Conservation (phyloP, 2,329 filamentous ascomycete genomes). For the Sarocladium oryzae region DNA sequence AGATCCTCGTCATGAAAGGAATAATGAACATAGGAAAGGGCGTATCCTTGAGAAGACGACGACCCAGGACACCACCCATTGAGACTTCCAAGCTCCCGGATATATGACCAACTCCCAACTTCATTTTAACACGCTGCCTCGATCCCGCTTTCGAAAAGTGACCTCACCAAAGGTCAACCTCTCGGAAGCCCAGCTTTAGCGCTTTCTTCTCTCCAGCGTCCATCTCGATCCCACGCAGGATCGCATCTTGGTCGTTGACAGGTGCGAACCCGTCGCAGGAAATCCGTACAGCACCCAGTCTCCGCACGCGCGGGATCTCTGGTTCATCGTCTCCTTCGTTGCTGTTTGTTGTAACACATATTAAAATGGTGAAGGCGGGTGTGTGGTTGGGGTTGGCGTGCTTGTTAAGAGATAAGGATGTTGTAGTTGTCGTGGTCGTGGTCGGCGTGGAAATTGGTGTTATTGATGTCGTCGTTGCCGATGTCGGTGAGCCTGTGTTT, state of each 20-base stretch:
- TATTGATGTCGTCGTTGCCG: not conserved
- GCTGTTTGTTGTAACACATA: not conserved
- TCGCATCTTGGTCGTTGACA: conserved; percentile 19
- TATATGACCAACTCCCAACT: too few species aligned
- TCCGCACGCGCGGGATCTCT: conserved; percentile 20
- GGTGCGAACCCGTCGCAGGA: conserved; percentile 18
- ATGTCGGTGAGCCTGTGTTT: conserved; percentile 9
- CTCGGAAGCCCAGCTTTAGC: conserved; percentile 22
- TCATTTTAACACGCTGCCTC: too few species aligned
- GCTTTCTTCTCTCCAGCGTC: conserved; percentile 16
- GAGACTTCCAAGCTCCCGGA: too few species aligned
- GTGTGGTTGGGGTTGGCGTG: not conserved
- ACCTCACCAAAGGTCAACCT: conserved; percentile 28
- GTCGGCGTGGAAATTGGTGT: too few species aligned
- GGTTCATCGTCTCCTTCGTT: conserved; percentile 17
- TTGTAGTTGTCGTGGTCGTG: too few species aligned
- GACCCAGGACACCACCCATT: too few species aligned
- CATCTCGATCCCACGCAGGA: conserved; percentile 17
- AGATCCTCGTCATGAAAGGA: not conserved
- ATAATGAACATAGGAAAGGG: not conserved
- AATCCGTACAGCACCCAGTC: conserved; percentile 25
- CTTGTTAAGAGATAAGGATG: conserved; percentile 2
- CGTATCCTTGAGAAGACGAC: too few species aligned
- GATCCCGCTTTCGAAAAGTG: too few species aligned
- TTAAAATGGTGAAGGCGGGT: not conserved